Base-by-base conservation (phyloP, 2,329 filamentous ascomycete species). In the Alternaria novae-zelandiae region DNA sequence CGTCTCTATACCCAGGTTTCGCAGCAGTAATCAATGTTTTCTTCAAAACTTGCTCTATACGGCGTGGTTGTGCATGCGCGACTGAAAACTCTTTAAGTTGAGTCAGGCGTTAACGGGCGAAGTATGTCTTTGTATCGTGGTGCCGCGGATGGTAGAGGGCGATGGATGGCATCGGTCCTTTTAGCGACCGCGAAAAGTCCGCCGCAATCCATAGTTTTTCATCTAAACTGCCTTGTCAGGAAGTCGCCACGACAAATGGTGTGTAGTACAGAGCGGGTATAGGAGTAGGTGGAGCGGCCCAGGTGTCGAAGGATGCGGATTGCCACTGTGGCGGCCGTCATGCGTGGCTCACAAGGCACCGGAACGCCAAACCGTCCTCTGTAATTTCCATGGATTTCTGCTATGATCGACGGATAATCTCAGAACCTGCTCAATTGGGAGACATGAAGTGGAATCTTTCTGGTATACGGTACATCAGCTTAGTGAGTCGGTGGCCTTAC, bases 181-280 rank as follows among this genome's bases (percentile, higher is more conserved):
- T 60, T 60, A 43, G 57, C 20, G 61, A 63, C 61, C 61, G 61
- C 61, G 41, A 63, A 63, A 63, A 59, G 58, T 60, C 61, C 61
- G 61, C 57, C 51, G 51, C 45, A 63, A 63, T 63, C 57, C 50
- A 63, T 51, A 56, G 32, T 60, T 63, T 56, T 63, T 60, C 10
- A 11, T 55, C 6, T 28, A 63, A 60, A 60, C 41, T 63, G 41
- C 61, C 61, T n/a, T 60, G 50, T 60, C 36, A 36, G 61, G 61
- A 63, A 63, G 51, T 63, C 46, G 61, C 57, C 61, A 63, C 55
- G 36, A 51, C 50, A 46, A 30, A 32, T 36, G 32, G 26, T 54
- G 55, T 58, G 36, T 63, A 58, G 28, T 60, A 23, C 26, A 60
- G 51, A 46, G 57, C 20, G 11, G 26, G 17, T 45, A 55, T 53